Evolutionary conservation across 257 asterid species (phyloP), one percentile per base, ranked within the genome.

Genomic region (Capsicum baccatum): DNA sequence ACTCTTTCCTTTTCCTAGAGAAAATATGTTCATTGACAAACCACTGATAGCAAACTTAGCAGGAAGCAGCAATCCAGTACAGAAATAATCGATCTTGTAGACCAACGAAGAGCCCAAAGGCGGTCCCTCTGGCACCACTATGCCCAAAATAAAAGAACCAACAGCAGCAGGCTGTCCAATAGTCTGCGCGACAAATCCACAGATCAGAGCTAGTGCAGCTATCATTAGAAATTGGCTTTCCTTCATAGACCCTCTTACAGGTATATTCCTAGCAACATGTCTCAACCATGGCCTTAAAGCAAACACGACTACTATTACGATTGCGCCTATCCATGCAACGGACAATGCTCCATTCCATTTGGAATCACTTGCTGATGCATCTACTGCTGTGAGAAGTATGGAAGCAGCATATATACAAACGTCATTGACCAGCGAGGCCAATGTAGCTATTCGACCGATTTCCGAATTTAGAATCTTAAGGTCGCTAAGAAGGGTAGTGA

Each of bases 381-480:
- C 70, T 0, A 92, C 1, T 1, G 81, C 26, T 1, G 87, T 82
- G 15, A 88, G 0, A 44, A 84, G 1, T 2, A 83, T 2, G 3
- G 87, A 84, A 39, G 86, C 9, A 0, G 66, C 2, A 68, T 87
- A 93, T 71, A 82, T 87, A 86, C 89, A 90, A 2, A 68, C 7
- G 56, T 92, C 97, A 15, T 89, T 66, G 8, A 89, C 89, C 37
- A 89, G 44, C 9, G 94, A 81, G 0, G 94, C 89, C 6, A 88
- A 73, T 3, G 94, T 89, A 16, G 97, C 96, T 8, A 90, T 42
- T 54, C 96, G 52, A 0, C 97, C 97, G 3, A 93, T 66, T 42
- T 93, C 94, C 0, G 96, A 93, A 86, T 92, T 93, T 54, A 93
- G 91, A 48, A 93, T 88, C 68, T 93, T 88, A 35, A 93, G 96